Evolutionary conservation across 495 filamentous ascomycete genomes (phyloP), one percentile per base, ranked within the genome.

Genomic region (Penicillium odoratum): DNA sequence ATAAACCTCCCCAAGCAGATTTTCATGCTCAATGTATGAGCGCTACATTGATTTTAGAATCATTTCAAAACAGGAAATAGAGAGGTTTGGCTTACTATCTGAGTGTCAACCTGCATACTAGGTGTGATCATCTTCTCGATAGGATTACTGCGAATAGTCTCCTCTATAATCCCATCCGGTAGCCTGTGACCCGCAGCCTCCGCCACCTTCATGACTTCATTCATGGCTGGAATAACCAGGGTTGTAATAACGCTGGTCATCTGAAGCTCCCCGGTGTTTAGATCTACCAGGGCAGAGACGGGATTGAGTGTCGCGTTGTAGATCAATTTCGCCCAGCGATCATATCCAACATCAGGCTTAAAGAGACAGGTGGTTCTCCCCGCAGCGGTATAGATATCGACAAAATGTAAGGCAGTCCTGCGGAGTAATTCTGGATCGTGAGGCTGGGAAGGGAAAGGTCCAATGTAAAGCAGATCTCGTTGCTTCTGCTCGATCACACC

Each of bases 301-400:
- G 61, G 50, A 30, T 64, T 64, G 40, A 54, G 60, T 3, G 51
- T 48, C 7, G 57, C 61, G 30, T 64, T 64, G 57, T 58, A 64
- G 7, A 64, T 15, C 43, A 57, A 18, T 42, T 64, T 64, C 9
- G 36, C 38, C 38, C 38, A 40, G 38, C 38, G 38, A 13, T 40
- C 38, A 40, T 40, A 16, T 15, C 38, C 38, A 16, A 40, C 38
- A 7, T 40, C 38, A 40, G 38, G 38, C 38, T 16, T 40, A 13
- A n/a, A 40, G 3, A 40, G 38, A 40, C 38, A 40, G 4, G 38
- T 40, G 15, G 38, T 40, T 40, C n/a, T 40, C 10, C 15, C 38
- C 15, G 38, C 38, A 40, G 38, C 38, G 13, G 13, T 15, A 16
- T 40, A 40, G 15, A 40, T 40, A 40, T 40, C 38, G 15, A 40